Conservation (phyloP, 1,139 yeast species). For the Ashbya aceris region DNA sequence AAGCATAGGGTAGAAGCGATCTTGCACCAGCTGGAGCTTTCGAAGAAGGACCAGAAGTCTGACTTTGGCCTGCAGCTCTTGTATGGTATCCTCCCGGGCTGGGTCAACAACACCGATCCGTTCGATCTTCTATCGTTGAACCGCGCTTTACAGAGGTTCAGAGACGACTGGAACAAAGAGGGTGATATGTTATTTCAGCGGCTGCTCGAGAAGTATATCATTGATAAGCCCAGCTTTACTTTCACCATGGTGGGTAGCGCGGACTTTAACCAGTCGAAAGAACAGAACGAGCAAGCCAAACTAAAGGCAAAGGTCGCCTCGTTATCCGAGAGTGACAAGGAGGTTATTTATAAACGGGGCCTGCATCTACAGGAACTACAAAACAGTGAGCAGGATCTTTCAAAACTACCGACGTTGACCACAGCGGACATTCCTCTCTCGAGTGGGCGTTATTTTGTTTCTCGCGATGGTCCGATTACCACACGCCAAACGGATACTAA, state of each 20-base stretch:
- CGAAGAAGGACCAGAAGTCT: slow-evolving; percentile 79
- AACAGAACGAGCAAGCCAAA: slow-evolving; percentile 47
- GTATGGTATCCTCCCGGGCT: slow-evolving; percentile 66
- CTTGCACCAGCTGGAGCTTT: slow-evolving; percentile 76
- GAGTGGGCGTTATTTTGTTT: slow-evolving; percentile 38
- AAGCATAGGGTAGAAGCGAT: slow-evolving; percentile 68
- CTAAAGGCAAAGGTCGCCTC: slow-evolving; percentile 37
- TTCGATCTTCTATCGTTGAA: slow-evolving; percentile 60
- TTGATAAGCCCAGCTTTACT: slow-evolving; percentile 49
- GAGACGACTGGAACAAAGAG: slow-evolving; percentile 42
- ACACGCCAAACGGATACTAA: slow-evolving; percentile 58
- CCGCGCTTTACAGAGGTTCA: slow-evolving; percentile 48
- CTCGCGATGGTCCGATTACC: slow-evolving; percentile 21
- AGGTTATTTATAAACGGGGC: slow-evolving; percentile 54
- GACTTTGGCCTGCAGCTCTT: slow-evolving; percentile 81
- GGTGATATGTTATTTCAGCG: slow-evolving; percentile 54
- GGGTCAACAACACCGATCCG: slow-evolving; percentile 75
- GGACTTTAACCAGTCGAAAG: slow-evolving; percentile 40
- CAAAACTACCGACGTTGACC: slow-evolving; percentile 69
- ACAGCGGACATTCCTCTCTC: slow-evolving; percentile 60
- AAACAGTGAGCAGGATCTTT: slow-evolving; percentile 58
- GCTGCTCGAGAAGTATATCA: slow-evolving; percentile 44
- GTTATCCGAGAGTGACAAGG: slow-evolving; percentile 48
- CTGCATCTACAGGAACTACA: slow-evolving; percentile 52
- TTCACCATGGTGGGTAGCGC: slow-evolving; percentile 71